These are phyloP conservation scores for Priceomyces medius DNA, from an alignment of 805 yeast genomes.

Conservation along the genomic window DNA sequence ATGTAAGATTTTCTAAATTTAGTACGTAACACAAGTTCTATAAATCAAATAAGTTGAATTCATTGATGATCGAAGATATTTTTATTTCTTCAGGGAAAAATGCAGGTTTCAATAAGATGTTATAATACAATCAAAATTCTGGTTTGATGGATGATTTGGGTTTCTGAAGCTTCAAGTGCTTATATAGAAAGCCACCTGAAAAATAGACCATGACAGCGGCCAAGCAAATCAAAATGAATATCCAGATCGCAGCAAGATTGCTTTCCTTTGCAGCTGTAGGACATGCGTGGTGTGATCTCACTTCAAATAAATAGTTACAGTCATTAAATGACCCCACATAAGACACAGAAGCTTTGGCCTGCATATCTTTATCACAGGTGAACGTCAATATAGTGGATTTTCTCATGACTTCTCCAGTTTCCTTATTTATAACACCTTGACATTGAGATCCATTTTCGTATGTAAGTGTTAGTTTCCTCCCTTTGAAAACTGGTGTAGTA, in stretches of 20 bases:
- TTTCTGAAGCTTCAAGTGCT: constrained; percentile 17
- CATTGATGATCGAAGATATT: too few relatives aligned
- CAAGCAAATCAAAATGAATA: constrained; percentile 31
- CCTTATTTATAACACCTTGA: constrained; percentile 33
- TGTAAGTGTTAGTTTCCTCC: constrained; percentile 66
- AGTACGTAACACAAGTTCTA: too few relatives aligned
- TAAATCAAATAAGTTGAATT: too few relatives aligned
- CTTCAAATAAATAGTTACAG: constrained; percentile 82
- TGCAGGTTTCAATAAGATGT: neutral
- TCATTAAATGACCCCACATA: constrained; percentile 72
- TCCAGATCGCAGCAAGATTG: constrained; percentile 58
- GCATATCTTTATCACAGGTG: constrained; percentile 75
- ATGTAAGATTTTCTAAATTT: neutral
- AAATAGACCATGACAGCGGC: constrained; percentile 38
- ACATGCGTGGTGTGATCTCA: constrained; percentile 82
- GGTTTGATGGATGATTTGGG: neutral
- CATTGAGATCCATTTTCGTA: constrained; percentile 70
- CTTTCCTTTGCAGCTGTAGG: constrained; percentile 70
- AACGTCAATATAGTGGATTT: constrained; percentile 69
- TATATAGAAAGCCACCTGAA: constrained; percentile 39
- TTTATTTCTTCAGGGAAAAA: neutral
- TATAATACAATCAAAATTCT: neutral
- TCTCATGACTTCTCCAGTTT: constrained; percentile 46
- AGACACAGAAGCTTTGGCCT: constrained; percentile 61
- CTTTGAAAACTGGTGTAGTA: constrained; percentile 64